phyloP scores from a whole-genome alignment of 1,139 yeast genomes.

The Geotrichum reessii region DNA sequence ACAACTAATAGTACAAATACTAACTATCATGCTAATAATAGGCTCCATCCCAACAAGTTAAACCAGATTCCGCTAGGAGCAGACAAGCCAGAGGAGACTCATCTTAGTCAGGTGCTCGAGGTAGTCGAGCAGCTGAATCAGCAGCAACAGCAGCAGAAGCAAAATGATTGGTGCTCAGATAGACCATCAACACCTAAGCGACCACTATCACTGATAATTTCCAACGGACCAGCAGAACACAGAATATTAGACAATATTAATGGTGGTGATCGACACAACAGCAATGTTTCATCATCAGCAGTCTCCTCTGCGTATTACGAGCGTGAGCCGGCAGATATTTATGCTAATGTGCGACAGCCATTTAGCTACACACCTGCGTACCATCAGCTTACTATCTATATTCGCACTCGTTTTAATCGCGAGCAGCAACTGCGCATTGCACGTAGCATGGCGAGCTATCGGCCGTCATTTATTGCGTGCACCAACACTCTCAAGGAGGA shows the following conservation, averaged over 20 bases:
- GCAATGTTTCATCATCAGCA: neutral
- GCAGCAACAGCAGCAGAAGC: neutral
- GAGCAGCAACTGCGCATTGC: constrained; percentile 77
- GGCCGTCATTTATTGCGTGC: constrained; percentile 91
- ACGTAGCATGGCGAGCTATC: constrained; percentile 77
- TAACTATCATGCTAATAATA: neutral
- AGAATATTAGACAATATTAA: neutral
- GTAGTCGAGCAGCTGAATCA: constrained; percentile 15
- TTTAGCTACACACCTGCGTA: constrained; percentile 87
- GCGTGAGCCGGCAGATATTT: constrained; percentile 30
- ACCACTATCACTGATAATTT: constrained; percentile 18
- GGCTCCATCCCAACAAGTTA: constrained; percentile 20
- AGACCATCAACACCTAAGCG: constrained; percentile 12
- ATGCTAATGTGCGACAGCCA: constrained; percentile 43
- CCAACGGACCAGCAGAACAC: neutral
- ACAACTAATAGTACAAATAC: neutral
- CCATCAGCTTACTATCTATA: constrained; percentile 71
- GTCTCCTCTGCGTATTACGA: neutral
- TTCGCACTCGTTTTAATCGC: constrained; percentile 64
- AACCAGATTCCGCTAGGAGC: constrained; percentile 24
- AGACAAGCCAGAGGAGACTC: constrained; percentile 7
- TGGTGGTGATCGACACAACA: neutral
- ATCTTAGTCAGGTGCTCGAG: constrained; percentile 16
- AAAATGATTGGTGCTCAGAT: constrained; percentile 11
- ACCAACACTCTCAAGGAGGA: constrained; percentile 83